Base-by-base conservation (phyloP, 2,329 filamentous ascomycete species). In the Rhexocercosporidium sp. region DNA sequence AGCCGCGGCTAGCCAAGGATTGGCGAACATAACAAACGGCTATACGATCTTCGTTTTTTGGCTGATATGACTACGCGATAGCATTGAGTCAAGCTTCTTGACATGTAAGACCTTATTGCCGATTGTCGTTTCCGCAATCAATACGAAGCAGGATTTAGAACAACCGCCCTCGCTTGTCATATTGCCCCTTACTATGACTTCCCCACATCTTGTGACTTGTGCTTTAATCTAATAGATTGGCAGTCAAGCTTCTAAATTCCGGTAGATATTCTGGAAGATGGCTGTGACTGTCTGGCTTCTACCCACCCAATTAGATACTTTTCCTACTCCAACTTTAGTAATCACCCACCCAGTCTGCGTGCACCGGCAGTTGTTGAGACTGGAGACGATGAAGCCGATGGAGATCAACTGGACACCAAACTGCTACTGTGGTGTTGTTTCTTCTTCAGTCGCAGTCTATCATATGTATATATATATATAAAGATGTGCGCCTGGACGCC, bases 391-490 rank as follows among this genome's bases (percentile, higher is more conserved):
- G n/a, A 54, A 54, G 51, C 29, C 29, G 29, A 37, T 14, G 51
- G 20, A 11, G 18, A 54, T 54, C 47, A 18, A n/a, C 27, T 14
- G 47, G 29, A 11, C 16, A 22, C 12, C 18, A 16, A 20, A 20
- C 27, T 18, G n/a, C 9, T 37, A 34, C 31, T 37, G 29, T 29
- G 6, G 18, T 37, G n/a, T 22, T 37, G 7, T 37, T 20, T 20
- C 51, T 20, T 54, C 2, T 31, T 20, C n/a, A 22, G 51, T 34
- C 18, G 7, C 18, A 37, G 18, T 18, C 29, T 34, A 14, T 29
- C 31, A 46, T 54, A 44, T 22, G 18, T 63, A 44, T 31, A 44
- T 44, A 46, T 54, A 44, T 22, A 25, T 63, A 44, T 31, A 44
- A 31, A 27, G 11, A n/a, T 44, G 31, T n/a, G n/a, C n/a, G n/a